A percentile compares a stretch with the other conserved stretches of the same genome.
Conservation (phyloP, 177 flowering plant species). For the Vitis hybrid region DNA sequence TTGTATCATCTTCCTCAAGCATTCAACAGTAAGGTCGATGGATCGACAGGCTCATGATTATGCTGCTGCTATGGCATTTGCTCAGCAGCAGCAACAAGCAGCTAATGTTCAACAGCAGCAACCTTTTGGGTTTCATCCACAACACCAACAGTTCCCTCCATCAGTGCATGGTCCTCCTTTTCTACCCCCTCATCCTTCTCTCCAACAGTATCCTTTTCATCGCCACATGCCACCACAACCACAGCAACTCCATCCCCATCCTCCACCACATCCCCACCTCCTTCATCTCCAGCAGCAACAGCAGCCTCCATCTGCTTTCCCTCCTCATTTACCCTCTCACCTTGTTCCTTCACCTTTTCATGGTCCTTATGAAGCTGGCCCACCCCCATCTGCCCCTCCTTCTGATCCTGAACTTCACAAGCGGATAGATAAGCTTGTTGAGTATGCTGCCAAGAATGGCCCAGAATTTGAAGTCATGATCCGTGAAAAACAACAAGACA, state of each 20-base stretch:
- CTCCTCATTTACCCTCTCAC: conserved; percentile 66
- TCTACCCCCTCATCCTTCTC: conserved; percentile 68
- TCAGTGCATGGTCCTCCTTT: conserved; percentile 66
- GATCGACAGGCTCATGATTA: conserved; percentile 71
- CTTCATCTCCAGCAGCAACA: conserved; percentile 71
- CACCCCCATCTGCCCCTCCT: conserved; percentile 79
- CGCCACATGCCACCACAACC: conserved; percentile 61
- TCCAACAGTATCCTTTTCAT: conserved; percentile 70
- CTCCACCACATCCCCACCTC: conserved; percentile 54
- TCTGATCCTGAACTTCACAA: conserved; percentile 91
- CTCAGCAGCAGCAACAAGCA: conserved; percentile 67
- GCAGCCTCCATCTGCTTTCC: conserved; percentile 53
- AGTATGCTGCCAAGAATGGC: conserved; percentile 87
- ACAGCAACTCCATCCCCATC: conserved; percentile 41
- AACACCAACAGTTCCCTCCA: conserved; percentile 73
- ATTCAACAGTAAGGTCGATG: conserved; percentile 27
- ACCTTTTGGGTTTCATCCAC: conserved; percentile 76
- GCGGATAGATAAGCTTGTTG: conserved; percentile 89
- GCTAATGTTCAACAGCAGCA: conserved; percentile 62
- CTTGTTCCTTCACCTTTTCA: conserved; percentile 55
- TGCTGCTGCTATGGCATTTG: conserved; percentile 68
- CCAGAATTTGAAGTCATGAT: conserved; percentile 98
- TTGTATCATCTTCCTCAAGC: neutral
- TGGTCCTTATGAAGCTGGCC: conserved; percentile 59
- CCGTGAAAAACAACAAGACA: conserved; percentile 86